Evolutionary conservation across 192 early-diverging fungal species (phyloP), one percentile per base, ranked within the genome.

Genomic region (Borealophlyctis nickersoniae): DNA sequence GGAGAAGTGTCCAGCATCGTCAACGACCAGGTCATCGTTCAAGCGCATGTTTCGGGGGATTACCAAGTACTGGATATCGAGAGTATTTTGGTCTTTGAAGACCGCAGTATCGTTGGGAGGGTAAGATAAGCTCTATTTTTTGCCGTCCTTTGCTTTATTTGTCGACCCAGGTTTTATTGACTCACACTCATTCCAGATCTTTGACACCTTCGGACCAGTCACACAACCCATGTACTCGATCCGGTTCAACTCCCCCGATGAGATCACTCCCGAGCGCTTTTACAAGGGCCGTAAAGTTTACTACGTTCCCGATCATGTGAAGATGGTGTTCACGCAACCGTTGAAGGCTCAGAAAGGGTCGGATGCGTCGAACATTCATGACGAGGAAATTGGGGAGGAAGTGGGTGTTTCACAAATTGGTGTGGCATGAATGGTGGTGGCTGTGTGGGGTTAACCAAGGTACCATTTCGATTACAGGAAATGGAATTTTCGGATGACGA

Each of bases 401-500:
- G 87, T 87, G 58, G 58, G 63, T 66, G n/a, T n/a, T n/a, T n/a
- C 14, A 19, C 29, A 31, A 4, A 36, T 50, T 11, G 28, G 36
- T 26, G 57, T 33, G 13, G 14, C 32, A 34, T n/a, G n/a, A 13
- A 24, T 13, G 22, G 28, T 45, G 7, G 39, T 19, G 39, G 39
- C 19, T 45, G 39, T 13, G 39, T 19, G 7, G 39, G 1, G 16
- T 0, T 27, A 0, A 19, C 0, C 0, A 14, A 11, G 61, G 27
- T 14, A n/a, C 0, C 24, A 7, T n/a, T 19, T 28, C 49, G 66
- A 52, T 31, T 13, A 50, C 58, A 89, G 59, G 89, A 92, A 24
- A 70, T 91, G 71, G 94, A 95, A 64, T 98, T 96, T 70, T 96
- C 93, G 14, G 95, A 98, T 72, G 95, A 98, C 71, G 95, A 98